phyloP scores from a whole-genome alignment of 2,329 filamentous ascomycete species.

The Neofusicoccum sp. region DNA sequence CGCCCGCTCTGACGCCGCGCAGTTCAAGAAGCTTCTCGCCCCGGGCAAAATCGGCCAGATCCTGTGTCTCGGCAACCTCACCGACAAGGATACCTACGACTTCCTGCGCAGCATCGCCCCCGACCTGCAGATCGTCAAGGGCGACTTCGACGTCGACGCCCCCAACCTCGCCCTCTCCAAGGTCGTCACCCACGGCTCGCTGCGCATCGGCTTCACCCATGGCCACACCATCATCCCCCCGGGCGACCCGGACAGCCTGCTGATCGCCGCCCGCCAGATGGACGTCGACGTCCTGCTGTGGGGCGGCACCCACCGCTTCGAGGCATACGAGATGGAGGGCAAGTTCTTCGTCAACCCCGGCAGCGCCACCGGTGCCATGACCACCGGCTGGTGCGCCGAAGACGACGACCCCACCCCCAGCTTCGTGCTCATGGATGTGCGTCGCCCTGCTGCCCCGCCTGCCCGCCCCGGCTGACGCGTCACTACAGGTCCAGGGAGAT shows the following conservation, averaged over 20 bases:
- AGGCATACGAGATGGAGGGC: conserved; percentile 72
- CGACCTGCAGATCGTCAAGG: conserved; percentile 70
- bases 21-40: conserved; percentile 60
- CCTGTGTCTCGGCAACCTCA: conserved; percentile 61
- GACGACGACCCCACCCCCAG: conserved; percentile 76
- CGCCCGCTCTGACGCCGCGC: conserved; percentile 23
- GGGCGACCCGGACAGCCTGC: conserved; percentile 65
- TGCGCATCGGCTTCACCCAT: conserved; percentile 71
- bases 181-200: conserved; percentile 68
- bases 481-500: conserved; percentile 82
- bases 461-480: conserved; percentile 1
- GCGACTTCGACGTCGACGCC: conserved; percentile 71
- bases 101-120: conserved; percentile 59
- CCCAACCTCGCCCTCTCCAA: conserved; percentile 66
- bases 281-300: conserved; percentile 70
- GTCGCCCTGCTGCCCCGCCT: conserved; percentile 46
- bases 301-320: conserved; percentile 71
- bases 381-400: conserved; percentile 60
- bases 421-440: conserved; percentile 97
- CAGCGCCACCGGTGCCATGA: conserved; percentile 68
- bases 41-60: conserved; percentile 62
- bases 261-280: conserved; percentile 71
- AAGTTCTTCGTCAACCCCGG: conserved; percentile 73
- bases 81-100: conserved; percentile 59
- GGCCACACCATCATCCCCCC: conserved; percentile 72